Evolutionary conservation across 2,329 filamentous ascomycete genomes (phyloP), one percentile per base, ranked within the genome.

Genomic region (Delphinella strobiligena): DNA sequence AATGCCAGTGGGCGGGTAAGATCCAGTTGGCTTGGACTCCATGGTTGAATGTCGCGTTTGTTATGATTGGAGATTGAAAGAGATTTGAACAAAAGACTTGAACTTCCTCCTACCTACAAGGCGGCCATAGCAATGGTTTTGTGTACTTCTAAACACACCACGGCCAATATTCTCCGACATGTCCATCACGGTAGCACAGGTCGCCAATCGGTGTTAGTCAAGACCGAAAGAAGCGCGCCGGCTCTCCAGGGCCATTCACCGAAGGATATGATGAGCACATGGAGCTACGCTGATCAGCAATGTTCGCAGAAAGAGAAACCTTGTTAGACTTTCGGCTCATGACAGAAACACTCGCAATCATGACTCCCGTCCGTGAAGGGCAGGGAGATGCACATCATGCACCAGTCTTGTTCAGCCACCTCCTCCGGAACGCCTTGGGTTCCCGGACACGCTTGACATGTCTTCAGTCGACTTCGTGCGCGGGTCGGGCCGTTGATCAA

Each of bases 11-110:
- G 56, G 48, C 16, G 64, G 62, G 51, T 72, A 73, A 3, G 67
- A 69, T 27, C 69, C 69, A n/a, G 72, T 56, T 14, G 69, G 68
- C 51, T 62, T 69, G 30, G 59, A 54, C 44, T 53, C 53, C 44
- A 46, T 46, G 37, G 33, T 31, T 41, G 37, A 27, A 11, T 36
- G 24, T 34, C 18, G 16, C 5, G 4, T 27, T 30, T 38, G 29
- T 19, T 35, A 34, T 30, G 30, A 42, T 42, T 42, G 35, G 9
- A n/a, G n/a, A 17, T 14, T 5, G 7, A 14, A 17, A 33, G 5
- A 9, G 33, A 24, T 19, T 19, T 14, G 14, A 18, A 35, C 27
- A 10, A 41, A 37, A 34, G 22, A 36, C 22, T 35, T 27, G 31
- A 12, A 38, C 38, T 38, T 35, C n/a, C n/a, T n/a, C n/a, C n/a